Base-by-base conservation (phyloP, 192 early-diverging fungal genomes). In the Linnemannia exigua region DNA sequence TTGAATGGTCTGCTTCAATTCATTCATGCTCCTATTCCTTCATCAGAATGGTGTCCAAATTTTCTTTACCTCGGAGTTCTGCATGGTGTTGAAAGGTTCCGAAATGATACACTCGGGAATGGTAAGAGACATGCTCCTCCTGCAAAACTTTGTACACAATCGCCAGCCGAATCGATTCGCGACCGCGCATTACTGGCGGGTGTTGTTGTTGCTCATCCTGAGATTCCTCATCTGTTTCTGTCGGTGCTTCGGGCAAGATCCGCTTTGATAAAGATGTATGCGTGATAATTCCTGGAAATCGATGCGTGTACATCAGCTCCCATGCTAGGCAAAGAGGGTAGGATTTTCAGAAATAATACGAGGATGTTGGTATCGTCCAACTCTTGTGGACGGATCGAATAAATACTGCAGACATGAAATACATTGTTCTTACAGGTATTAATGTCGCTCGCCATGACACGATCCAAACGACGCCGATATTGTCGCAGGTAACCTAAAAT, bases 241-340 rank as follows among this genome's bases (percentile, higher is more conserved):
- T 33, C 11, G 58, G 3, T 25, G 58, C 28, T 2, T 72, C 66
- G 44, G 72, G 68, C 9, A 80, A n/a, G 28, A 76, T 19, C 0
- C 75, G 73, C 61, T 72, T 86, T 22, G 84, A 86, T 0, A 86
- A 28, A 3, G 84, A 86, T 0, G 84, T 33, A 38, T 86, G 84
- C 17, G 74, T 79, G 70, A 86, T 86, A 7, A 66, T 35, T 50
- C 84, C 84, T 37, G 84, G 79, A 48, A 86, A 76, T 9, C 54
- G 71, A 63, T 86, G 84, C 5, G 73, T 72, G 44, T 80, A 86
- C 84, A 86, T 86, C 31, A 80, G 63, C 51, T 86, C 84, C 84
- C 84, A 86, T 3, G 52, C 84, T 86, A 48, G 1, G 0, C 4
- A 51, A 28, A n/a, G 31, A 50, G 6, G 41, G 41, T 44, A 44